Conservation (phyloP, 768 basidiomycete species). For the Hydnomerulius pinastri region DNA sequence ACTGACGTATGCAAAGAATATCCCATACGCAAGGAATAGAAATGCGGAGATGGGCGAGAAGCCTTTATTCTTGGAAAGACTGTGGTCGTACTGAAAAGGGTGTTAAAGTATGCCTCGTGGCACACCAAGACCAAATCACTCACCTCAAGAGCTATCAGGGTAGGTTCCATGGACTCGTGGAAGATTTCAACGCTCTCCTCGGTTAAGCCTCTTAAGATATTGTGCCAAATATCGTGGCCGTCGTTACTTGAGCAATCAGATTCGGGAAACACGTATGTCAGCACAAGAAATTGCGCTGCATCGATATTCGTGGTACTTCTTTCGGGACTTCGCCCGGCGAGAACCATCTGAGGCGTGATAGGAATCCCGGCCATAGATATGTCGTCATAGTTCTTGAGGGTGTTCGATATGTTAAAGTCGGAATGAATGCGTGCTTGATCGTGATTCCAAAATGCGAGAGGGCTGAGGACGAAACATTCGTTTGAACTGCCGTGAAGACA, state of each 20-base stretch:
- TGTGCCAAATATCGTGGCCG: constrained; percentile 66
- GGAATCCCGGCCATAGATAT: constrained; percentile 62
- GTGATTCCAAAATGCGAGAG: constrained; percentile 74
- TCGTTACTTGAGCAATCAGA: constrained; percentile 63
- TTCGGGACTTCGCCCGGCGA: constrained; percentile 66
- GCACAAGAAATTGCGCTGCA: constrained; percentile 68
- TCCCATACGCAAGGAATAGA: constrained; percentile 73
- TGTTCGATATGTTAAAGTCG: constrained; percentile 59
- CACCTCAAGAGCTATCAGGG: constrained; percentile 48
- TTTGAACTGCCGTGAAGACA: constrained; percentile 58
- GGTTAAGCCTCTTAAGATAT: constrained; percentile 49
- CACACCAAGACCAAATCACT: constrained; percentile 15
- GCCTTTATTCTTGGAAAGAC: constrained; percentile 44
- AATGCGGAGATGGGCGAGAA: constrained; percentile 68
- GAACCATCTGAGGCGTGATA: constrained; percentile 72
- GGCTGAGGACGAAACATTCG: constrained; percentile 71
- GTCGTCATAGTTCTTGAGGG: constrained; percentile 54
- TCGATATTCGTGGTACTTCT: constrained; percentile 54
- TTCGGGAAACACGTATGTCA: constrained; percentile 84
- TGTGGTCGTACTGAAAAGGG: constrained; percentile 54
- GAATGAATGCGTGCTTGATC: constrained; percentile 53
- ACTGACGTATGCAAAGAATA: constrained; percentile 74
- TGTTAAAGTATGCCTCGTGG: constrained; percentile 9
- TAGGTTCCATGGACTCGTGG: constrained; percentile 43
- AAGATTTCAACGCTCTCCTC: constrained; percentile 38